A percentile compares a stretch with the other conserved stretches of the same genome.
phyloP scores from a whole-genome alignment of 129 eudicot genomes.

The Artemisia tridentata region DNA sequence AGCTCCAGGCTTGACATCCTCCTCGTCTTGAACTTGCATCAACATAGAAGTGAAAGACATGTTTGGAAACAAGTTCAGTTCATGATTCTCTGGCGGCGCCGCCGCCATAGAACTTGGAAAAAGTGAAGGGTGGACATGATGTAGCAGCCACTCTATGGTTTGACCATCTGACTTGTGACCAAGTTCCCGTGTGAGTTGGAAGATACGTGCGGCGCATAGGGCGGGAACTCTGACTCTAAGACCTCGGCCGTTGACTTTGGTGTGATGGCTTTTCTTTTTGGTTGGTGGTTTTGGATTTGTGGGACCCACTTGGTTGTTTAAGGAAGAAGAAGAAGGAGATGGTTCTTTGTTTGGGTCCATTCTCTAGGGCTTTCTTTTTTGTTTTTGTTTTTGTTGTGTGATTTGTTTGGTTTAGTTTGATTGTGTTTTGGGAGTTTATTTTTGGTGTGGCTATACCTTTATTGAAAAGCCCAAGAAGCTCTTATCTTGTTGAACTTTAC shows the following conservation, averaged over 20 bases:
- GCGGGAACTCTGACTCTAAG: slow-evolving; percentile 37
- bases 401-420: background rate
- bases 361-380: background rate
- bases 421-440: background rate
- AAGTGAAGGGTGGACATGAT: slow-evolving; percentile 22
- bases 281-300: background rate
- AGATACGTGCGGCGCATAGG: slow-evolving; percentile 41
- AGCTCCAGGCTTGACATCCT: slow-evolving; percentile 10
- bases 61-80: slow-evolving; percentile 29
- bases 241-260: slow-evolving; percentile 34
- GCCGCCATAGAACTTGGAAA: slow-evolving; percentile 7
- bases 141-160: slow-evolving; percentile 39
- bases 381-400: background rate
- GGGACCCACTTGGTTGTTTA: background rate
- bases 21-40: slow-evolving; percentile 31
- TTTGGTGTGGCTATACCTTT: no score
- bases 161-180: slow-evolving; percentile 40
- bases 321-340: background rate
- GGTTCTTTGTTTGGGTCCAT: background rate
- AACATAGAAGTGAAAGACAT: slow-evolving; percentile 32
- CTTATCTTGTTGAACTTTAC: no score
- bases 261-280: slow-evolving; percentile 18
- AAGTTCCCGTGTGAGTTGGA: slow-evolving; percentile 42
- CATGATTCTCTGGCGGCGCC: slow-evolving; percentile 3
- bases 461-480: no score